Evolutionary conservation across 2,329 filamentous ascomycete species (phyloP).

Genomic region (Calonectria pseudoreteaudii): DNA sequence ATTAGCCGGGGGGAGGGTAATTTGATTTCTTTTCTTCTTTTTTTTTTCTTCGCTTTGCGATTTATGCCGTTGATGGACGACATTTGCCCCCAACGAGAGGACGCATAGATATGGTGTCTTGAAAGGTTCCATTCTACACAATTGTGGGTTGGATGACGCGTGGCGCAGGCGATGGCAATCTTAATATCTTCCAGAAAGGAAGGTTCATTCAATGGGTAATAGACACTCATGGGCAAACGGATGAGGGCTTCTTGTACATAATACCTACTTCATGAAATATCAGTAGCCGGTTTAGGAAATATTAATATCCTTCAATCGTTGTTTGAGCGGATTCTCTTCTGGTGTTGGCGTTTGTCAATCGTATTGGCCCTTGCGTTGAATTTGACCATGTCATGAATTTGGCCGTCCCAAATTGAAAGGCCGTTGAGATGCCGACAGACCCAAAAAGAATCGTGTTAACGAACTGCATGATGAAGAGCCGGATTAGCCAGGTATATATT

Average conservation of each 20-base stretch:
- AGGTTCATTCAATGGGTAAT: conserved; percentile 18
- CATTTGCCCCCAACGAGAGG: neutral
- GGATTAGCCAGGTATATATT: neutral
- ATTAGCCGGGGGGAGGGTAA: neutral
- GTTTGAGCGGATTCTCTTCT: neutral
- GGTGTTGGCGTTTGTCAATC: neutral
- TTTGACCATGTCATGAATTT: neutral
- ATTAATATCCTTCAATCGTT: conserved; percentile 1
- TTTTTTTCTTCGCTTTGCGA: neutral
- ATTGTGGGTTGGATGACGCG: neutral
- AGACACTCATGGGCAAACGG: conserved; percentile 16
- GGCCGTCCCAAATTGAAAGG: neutral
- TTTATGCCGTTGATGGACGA: neutral
- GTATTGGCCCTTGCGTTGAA: neutral
- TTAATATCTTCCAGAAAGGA: neutral
- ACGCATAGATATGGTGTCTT: neutral
- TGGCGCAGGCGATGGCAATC: conserved; percentile 9
- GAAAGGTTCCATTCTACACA: neutral
- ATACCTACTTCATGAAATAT: conserved; percentile 20
- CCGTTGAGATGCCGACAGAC: neutral
- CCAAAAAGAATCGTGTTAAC: neutral
- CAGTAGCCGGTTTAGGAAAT: neutral
- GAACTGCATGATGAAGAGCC: neutral
- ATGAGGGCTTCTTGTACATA: conserved; percentile 14
- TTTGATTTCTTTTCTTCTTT: neutral